phyloP scores from a whole-genome alignment of 2,329 filamentous ascomycete species.

The Fusarium nisikadoi region DNA sequence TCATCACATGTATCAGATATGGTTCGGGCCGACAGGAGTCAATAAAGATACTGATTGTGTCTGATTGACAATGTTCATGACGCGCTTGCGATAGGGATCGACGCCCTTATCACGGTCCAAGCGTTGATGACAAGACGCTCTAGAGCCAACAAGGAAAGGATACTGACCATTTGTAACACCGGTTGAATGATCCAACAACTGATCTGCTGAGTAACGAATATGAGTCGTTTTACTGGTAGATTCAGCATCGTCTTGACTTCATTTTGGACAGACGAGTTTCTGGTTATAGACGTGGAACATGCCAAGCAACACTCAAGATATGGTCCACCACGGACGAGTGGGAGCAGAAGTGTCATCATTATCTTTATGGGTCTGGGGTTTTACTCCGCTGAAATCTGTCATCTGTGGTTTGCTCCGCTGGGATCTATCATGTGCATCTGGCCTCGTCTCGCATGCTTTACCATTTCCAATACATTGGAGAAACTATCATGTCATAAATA shows the following conservation, averaged over 20 bases:
- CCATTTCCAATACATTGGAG: not conserved
- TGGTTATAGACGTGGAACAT: not conserved
- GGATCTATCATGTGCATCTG: not conserved
- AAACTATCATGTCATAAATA: not conserved
- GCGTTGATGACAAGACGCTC: not conserved
- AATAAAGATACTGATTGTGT: not conserved
- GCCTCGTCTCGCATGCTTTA: not conserved
- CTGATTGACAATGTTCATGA: not conserved
- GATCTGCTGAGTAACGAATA: not conserved
- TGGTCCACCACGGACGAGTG: not conserved
- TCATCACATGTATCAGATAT: not conserved
- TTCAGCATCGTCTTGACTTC: not conserved
- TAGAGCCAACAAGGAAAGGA: not conserved
- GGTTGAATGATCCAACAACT: not conserved
- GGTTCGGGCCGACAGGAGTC: constrained; percentile 1
- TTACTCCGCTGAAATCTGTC: not conserved
- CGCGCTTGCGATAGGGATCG: not conserved
- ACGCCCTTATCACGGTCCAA: not conserved
- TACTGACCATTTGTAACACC: not conserved
- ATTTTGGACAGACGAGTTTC: not conserved
- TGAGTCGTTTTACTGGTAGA: not conserved
- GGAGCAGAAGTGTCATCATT: not conserved
- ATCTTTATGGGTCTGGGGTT: not conserved
- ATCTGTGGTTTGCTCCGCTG: not conserved
- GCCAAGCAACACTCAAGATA: not conserved